Base-by-base conservation (phyloP, 129 eudicot species). In the Dittrichia graveolens region DNA sequence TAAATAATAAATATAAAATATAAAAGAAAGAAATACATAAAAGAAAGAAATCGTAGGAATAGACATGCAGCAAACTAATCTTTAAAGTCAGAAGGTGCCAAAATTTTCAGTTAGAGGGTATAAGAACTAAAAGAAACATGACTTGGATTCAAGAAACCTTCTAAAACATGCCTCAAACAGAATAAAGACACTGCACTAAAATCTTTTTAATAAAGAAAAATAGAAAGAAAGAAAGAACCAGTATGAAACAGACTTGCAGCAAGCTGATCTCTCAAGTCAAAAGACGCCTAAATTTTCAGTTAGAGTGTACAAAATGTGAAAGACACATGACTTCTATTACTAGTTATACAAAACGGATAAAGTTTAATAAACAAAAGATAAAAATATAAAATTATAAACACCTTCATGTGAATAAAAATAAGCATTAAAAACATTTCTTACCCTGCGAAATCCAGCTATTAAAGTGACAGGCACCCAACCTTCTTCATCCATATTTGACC, bases 391-490 rank as follows among this genome's bases (percentile, higher is more conserved):
- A 12, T 2, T 34, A 24, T 12, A 31, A 48, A 48, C 31, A 24
- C 31, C 31, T 24, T 24, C 31, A 8, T 37, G 35, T 13, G 34
- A 24, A 66, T 13, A 11, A 45, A 34, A 14, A 71, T 41, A 42
- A 6, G 6, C 6, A 31, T 42, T 41, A n/a, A 62, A 61, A 66
- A 44, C 31, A 49, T 41, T n/a, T 85, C 96, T 87, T 87, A 90
- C 96, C 72, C 88, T 83, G 11, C 66, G 90, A 77, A 90, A 90
- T 78, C 76, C 77, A 58, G 96, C 94, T 39, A 90, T 81, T 54
- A 87, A 50, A 63, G 55, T 35, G 56, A 87, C 73, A 15, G 88
- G 84, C 50, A 90, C 96, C 96, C 96, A 90, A 48, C 94, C 94
- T 49, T 87, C 82, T 34, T 81, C 84, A 65, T 90, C 94, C 94